Evolutionary conservation across 2,329 filamentous ascomycete genomes (phyloP).

Genomic region (Neurospora sp.): DNA sequence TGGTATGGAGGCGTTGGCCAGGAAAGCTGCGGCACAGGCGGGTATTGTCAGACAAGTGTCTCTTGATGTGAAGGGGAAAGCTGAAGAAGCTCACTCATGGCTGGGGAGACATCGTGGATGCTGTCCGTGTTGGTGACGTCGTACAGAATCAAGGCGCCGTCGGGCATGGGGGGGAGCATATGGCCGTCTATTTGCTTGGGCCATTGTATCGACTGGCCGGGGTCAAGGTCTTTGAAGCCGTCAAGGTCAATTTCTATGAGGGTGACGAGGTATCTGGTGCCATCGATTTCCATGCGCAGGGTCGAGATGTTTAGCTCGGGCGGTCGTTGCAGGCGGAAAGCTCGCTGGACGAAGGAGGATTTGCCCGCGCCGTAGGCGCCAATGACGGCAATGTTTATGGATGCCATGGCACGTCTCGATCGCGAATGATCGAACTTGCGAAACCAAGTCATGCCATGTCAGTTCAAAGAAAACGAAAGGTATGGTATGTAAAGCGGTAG

Average conservation of each 20-base stretch:
- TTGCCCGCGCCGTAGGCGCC: conserved; percentile 58
- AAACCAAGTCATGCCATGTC: background rate
- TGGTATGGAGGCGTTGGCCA: conserved; percentile 63
- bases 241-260: conserved; percentile 58
- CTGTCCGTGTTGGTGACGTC: conserved; percentile 73
- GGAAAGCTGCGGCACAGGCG: conserved; percentile 46
- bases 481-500: background rate
- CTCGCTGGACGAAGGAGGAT: conserved; percentile 56
- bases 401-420: conserved; percentile 35
- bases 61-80: background rate
- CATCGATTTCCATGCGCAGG: conserved; percentile 48
- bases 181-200: conserved; percentile 59
- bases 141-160: conserved; percentile 79
- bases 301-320: conserved; percentile 45
- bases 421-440: conserved; percentile 17
- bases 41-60: background rate
- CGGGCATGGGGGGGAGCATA: conserved; percentile 59
- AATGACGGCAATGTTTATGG: conserved; percentile 56
- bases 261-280: conserved; percentile 46
- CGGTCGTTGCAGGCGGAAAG: conserved; percentile 43
- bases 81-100: conserved; percentile 56
- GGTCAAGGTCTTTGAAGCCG: conserved; percentile 47
- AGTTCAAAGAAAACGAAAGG: background rate
- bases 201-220: conserved; percentile 51
- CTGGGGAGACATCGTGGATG: conserved; percentile 62